phyloP scores from a whole-genome alignment of 169 alveolate genomes.

The Plasmodium blacklocki region DNA sequence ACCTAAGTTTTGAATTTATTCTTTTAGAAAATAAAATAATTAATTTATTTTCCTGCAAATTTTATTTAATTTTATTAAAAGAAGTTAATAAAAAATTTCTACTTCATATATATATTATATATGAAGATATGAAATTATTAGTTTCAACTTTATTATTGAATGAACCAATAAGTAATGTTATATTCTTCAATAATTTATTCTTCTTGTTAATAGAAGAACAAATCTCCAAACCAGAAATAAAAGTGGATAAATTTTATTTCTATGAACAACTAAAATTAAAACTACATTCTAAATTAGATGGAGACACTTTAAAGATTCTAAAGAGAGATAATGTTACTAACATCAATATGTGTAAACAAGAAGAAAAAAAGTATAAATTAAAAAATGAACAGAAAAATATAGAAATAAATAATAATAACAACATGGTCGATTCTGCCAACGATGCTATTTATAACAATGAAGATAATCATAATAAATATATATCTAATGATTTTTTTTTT shows the following conservation, averaged over 20 bases:
- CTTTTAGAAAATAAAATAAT: constrained; percentile 38
- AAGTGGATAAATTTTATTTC: constrained; percentile 49
- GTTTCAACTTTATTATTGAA: constrained; percentile 17
- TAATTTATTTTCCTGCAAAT: constrained; percentile 41
- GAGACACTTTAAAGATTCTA: constrained; percentile 1
- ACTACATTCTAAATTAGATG: constrained; percentile 13
- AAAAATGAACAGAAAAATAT: not conserved
- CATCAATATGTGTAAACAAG: constrained; percentile 4
- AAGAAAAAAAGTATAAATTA: not conserved
- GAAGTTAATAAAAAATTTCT: constrained; percentile 31
- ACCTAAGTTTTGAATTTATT: constrained; percentile 34
- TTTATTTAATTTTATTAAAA: constrained; percentile 47
- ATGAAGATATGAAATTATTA: constrained; percentile 59
- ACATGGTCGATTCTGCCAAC: constrained; percentile 17
- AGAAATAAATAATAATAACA: not conserved
- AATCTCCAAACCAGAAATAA: constrained; percentile 34
- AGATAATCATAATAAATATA: constrained; percentile 11
- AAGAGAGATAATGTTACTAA: constrained; percentile 11
- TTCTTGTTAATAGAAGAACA: constrained; percentile 37
- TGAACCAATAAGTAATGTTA: constrained; percentile 32
- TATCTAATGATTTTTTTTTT: no score
- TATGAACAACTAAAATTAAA: constrained; percentile 45
- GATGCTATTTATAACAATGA: constrained; percentile 25
- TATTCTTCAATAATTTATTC: constrained; percentile 49
- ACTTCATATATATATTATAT: constrained; percentile 40